Base-by-base conservation (phyloP, 257 asterid species). In the Penstemon eatonii region DNA sequence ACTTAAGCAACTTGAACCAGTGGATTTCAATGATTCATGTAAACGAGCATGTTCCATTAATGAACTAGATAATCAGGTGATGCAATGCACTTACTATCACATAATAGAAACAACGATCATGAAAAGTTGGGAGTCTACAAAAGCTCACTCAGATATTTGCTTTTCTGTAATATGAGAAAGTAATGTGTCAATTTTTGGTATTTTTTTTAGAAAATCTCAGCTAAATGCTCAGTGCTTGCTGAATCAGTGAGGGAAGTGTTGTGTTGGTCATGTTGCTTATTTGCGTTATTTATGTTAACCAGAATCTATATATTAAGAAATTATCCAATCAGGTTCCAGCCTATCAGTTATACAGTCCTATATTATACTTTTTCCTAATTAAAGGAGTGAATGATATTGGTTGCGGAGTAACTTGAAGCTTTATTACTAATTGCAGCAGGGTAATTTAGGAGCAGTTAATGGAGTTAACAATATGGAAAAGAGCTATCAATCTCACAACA, bases 361-460 rank as follows among this genome's bases (percentile, higher is more conserved):
- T 33, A 3, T 13, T 60, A 11, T 42, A 6, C 36, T 15, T 36
- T 3, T 36, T 63, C 49, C 38, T 53, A 15, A 40, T 11, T 5
- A 45, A 25, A 44, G 8, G 9, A 70, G 12, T 18, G 15, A 8
- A 18, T 37, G 46, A 38, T 8, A 2, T 47, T 18, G 60, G 8
- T 50, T 37, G 45, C 8, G 69, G 45, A 46, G 73, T 57, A 43
- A 74, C 67, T 51, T 79, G 49, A 73, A 78, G 66, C 68, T 68
- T 66, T 43, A 54, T 62, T 47, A 46, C 67, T 43, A 72, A 75
- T 71, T 82, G 81, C 84, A 91, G 81, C 84, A 91, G 97, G 77
- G 66, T 68, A 81, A 77, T 78, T 63, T 70, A 51, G 81, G 79
- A 79, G 70, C 77, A 58, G 70, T 56, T 47, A 76, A 52, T 64